Evolutionary conservation across 2,329 filamentous ascomycete species (phyloP), one percentile per base, ranked within the genome.

Genomic region (Aspergillus glaucus): DNA sequence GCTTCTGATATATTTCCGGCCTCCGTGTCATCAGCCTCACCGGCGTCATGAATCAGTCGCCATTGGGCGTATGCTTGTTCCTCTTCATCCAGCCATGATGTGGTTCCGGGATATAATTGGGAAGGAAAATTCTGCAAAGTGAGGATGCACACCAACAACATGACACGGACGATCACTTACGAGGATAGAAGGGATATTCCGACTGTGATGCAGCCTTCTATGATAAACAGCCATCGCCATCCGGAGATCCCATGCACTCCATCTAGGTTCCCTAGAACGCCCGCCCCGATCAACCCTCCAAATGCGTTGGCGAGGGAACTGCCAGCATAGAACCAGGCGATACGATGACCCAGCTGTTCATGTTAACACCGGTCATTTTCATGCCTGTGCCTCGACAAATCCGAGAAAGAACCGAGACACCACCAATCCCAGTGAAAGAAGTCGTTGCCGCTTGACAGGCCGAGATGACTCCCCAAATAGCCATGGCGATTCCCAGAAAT

Each of bases 71-170:
- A 78, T 0, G 71, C 69, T 48, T 76, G 78, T 54, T 80, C 77
- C 39, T 79, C 74, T 3, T 74, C 59, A 0, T 67, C 67, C 0
- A 81, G 58, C 78, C 79, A 81, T 21, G 64, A 67, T 0, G 78
- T 79, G 0, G 74, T 79, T 40, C 72, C 65, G 1, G 79, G 79
- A 14, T 79, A 80, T 79, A 80, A 54, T 82, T 73, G 51, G 53
- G 79, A 55, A 46, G 73, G 15, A 72, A 63, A 9, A 71, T 52
- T 1, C 60, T 62, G 37, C 3, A 0, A 66, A 67, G 44, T 75
- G 71, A 64, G 42, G 8, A 47, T 36, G 3, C 10, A 4, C 8
- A 30, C 26, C 12, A 30, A 30, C 10, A 30, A 12, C 3, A n/a
- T 9, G 8, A 9, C 2, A 14, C n/a, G 21, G n/a, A 26, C 17